A percentile compares a stretch with the other conserved stretches of the same genome.
Evolutionary conservation across 768 basidiomycete genomes (phyloP).

Genomic region (Rickenella mellea): DNA sequence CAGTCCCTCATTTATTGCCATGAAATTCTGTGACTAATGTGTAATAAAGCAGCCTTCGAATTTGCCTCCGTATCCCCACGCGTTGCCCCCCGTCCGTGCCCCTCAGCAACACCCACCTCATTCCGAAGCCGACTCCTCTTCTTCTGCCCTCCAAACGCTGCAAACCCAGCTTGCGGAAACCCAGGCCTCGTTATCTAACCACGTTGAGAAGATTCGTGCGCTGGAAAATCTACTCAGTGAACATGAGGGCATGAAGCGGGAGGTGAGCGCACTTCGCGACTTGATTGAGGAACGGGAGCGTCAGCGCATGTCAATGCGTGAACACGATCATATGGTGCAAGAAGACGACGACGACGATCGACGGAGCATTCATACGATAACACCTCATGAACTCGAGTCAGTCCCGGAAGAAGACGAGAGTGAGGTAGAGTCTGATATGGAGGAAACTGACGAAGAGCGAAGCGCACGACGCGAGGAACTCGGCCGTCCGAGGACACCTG

Average conservation of each 20-base stretch:
- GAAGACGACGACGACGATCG: constrained; percentile 66
- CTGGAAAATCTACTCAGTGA: constrained; percentile 76
- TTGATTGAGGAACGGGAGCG: constrained; percentile 58
- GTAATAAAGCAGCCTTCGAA: constrained; percentile 39
- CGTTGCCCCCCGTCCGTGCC: constrained; percentile 57
- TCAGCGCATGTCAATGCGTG: constrained; percentile 20
- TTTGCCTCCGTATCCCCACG: constrained; percentile 52
- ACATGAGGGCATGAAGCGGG: constrained; percentile 75
- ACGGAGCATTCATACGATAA: constrained; percentile 61
- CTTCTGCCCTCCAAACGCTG: constrained; percentile 45
- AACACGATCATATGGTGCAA: constrained; percentile 17
- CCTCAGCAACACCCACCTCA: constrained; percentile 16
- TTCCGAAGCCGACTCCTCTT: constrained; percentile 10
- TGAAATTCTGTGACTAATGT: constrained; percentile 5
- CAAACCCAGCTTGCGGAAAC: constrained; percentile 82
- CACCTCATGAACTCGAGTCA: constrained; percentile 58
- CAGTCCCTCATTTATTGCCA: neutral
- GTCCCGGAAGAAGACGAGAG: constrained; percentile 74
- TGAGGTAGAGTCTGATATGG: constrained; percentile 26
- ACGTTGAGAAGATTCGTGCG: constrained; percentile 75
- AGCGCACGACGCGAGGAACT: constrained; percentile 39
- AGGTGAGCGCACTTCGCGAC: constrained; percentile 64
- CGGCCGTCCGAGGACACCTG: constrained; percentile 72
- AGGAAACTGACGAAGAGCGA: constrained; percentile 40
- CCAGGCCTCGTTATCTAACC: constrained; percentile 62